These are phyloP conservation scores for Chrysoporthe deuterocubensis DNA, from an alignment of 2,329 filamentous ascomycete species.

Conservation along the genomic window DNA sequence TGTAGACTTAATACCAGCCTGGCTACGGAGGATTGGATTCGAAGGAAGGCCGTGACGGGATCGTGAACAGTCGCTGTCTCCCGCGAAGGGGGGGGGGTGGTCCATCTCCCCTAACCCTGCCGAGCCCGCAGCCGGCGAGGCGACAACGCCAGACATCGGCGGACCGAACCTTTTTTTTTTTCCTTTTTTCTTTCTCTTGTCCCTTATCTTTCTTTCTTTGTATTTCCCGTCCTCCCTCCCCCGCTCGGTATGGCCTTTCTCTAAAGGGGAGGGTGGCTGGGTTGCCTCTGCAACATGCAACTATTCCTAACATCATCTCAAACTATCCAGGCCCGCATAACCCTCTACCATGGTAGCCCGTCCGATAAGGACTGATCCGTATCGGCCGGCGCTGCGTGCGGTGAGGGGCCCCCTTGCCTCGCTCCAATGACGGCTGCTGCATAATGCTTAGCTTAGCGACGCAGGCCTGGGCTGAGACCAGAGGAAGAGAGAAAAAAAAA, in stretches of 20 bases:
- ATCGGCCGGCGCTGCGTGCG: no score
- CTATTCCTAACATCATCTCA: no score
- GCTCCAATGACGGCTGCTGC: neutral
- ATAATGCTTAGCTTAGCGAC: neutral
- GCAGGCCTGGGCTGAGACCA: neutral
- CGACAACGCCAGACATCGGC: neutral
- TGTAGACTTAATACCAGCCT: neutral
- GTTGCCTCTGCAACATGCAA: no score
- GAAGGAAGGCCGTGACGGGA: neutral
- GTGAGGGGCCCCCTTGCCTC: neutral
- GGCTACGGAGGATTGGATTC: neutral
- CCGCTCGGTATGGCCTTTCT: no score
- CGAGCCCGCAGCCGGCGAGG: neutral
- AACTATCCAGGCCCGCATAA: no score
- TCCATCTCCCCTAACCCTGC: constrained; percentile 4
- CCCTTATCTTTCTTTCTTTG: neutral
- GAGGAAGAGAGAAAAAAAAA: neutral
- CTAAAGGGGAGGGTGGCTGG: no score
- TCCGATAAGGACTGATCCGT: no score
- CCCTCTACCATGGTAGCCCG: no score
- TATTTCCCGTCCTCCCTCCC: neutral
- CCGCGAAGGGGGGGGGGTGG: no score
- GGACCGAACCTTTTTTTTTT: constrained; percentile 7
- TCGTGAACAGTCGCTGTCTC: neutral
- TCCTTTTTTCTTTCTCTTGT: neutral